These are phyloP conservation scores for Orbilia javanica DNA, from an alignment of 2,329 filamentous ascomycete species.

Conservation along the genomic window DNA sequence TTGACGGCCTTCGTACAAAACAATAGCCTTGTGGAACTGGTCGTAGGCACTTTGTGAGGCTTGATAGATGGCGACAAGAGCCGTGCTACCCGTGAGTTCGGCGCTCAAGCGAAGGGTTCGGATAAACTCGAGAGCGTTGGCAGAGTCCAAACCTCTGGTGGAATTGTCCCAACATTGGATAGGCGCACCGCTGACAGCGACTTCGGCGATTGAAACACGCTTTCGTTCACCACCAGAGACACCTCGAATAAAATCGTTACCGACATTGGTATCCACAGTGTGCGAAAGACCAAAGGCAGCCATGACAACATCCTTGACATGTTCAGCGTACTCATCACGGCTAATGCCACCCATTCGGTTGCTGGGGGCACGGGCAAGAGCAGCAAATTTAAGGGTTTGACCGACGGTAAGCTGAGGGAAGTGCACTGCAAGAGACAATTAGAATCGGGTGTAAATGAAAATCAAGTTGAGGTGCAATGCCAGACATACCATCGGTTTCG, in stretches of 20 bases:
- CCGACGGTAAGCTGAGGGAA: constrained; percentile 83
- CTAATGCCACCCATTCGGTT: constrained; percentile 75
- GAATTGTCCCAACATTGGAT: constrained; percentile 82
- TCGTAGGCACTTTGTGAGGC: constrained; percentile 65
- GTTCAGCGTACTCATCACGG: constrained; percentile 72
- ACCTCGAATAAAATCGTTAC: constrained; percentile 79
- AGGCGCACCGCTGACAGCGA: constrained; percentile 70
- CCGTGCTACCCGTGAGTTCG: constrained; percentile 74
- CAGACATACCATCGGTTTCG: constrained; percentile 74
- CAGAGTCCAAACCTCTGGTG: constrained; percentile 79
- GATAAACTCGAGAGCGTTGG: constrained; percentile 80
- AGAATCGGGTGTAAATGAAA: constrained; percentile 81
- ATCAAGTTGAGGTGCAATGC: constrained; percentile 76
- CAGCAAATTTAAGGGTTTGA: constrained; percentile 79
- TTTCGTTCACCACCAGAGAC: constrained; percentile 80
- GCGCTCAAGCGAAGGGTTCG: constrained; percentile 75
- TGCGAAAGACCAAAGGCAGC: constrained; percentile 80
- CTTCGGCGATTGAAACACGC: constrained; percentile 78
- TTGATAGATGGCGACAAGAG: constrained; percentile 79
- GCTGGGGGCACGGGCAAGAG: constrained; percentile 76
- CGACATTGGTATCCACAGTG: constrained; percentile 79
- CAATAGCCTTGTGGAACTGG: constrained; percentile 78
- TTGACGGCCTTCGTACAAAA: constrained; percentile 81
- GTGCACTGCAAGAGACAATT: constrained; percentile 62
- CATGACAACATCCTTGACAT: constrained; percentile 76